These are phyloP conservation scores for Solanum chacoense DNA, from an alignment of 305 asterid species.

Conservation along the genomic window DNA sequence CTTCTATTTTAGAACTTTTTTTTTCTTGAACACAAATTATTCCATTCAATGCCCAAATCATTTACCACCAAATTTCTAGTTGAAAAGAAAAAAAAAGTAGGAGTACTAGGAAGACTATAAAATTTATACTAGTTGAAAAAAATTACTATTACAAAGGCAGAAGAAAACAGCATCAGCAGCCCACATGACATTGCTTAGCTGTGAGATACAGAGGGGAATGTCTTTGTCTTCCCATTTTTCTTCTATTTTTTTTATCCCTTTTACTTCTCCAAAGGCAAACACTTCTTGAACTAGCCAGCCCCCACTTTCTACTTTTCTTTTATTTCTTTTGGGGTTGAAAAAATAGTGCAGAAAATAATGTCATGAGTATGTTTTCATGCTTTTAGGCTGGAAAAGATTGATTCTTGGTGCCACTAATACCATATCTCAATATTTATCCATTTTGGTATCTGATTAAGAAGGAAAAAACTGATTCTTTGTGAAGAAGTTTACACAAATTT, in stretches of 20 bases:
- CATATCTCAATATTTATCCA: background rate
- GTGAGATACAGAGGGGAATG: conserved; percentile 2
- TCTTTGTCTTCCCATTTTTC: background rate
- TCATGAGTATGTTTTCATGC: conserved; percentile 20
- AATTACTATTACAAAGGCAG: background rate
- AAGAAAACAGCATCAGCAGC: background rate
- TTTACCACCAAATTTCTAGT: background rate
- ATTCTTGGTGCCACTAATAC: conserved; percentile 9
- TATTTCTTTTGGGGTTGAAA: background rate
- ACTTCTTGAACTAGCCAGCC: background rate
- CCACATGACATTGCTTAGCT: conserved; percentile 9
- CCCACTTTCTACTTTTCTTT: conserved; percentile 13
- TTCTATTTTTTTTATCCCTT: background rate
- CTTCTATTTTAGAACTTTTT: background rate
- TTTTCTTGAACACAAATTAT: background rate
- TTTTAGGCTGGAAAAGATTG: conserved; percentile 25
- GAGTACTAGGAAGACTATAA: background rate
- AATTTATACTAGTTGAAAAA: background rate
- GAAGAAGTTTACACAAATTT: background rate
- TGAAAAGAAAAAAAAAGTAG: background rate
- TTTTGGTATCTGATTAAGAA: background rate
- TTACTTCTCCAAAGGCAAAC: background rate
- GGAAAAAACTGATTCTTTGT: background rate
- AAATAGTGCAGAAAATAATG: background rate
- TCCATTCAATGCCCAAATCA: background rate